A percentile compares a stretch with the other conserved stretches of the same genome.
phyloP scores from a whole-genome alignment of 2,329 filamentous ascomycete species.

The Teratosphaeria gauchensis region DNA sequence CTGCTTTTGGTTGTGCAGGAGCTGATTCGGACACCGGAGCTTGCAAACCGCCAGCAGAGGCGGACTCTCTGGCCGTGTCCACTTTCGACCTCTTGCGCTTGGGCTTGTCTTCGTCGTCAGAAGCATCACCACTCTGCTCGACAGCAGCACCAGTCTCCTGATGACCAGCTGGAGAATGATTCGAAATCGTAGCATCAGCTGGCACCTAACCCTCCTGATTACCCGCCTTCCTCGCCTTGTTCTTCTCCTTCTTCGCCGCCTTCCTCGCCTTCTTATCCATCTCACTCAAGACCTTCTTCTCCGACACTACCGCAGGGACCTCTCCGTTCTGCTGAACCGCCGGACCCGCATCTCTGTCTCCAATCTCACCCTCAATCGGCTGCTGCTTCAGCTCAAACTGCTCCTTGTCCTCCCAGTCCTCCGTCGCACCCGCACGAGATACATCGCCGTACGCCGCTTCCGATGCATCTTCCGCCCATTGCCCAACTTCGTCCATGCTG shows the following conservation, averaged over 20 bases:
- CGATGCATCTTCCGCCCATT: slow-evolving; percentile 8
- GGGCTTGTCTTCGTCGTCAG: neutral
- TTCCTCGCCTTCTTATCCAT: slow-evolving; percentile 45
- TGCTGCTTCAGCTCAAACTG: slow-evolving; percentile 32
- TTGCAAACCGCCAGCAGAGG: neutral
- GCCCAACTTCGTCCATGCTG: slow-evolving; percentile 6
- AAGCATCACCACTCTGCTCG: neutral
- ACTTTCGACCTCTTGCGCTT: neutral
- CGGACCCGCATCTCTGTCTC: slow-evolving; percentile 21
- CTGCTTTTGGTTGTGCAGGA: neutral
- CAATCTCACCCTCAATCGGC: slow-evolving; percentile 33
- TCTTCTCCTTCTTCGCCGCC: slow-evolving; percentile 46
- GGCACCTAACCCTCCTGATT: neutral
- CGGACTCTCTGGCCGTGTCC: neutral
- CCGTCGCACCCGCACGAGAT: slow-evolving; percentile 6
- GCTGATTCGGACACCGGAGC: neutral
- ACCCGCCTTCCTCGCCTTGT: slow-evolving; percentile 16
- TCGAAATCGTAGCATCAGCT: neutral
- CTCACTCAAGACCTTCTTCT: slow-evolving; percentile 11
- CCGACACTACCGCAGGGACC: slow-evolving; percentile 10
- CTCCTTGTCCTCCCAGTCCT: slow-evolving; percentile 34
- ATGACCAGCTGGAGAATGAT: neutral
- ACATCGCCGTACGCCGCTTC: slow-evolving; percentile 5
- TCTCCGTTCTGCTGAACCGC: slow-evolving; percentile 23
- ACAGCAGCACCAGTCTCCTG: neutral